Evolutionary conservation across 495 filamentous ascomycete genomes (phyloP), one percentile per base, ranked within the genome.

Genomic region (Talaromyces thailandensis): DNA sequence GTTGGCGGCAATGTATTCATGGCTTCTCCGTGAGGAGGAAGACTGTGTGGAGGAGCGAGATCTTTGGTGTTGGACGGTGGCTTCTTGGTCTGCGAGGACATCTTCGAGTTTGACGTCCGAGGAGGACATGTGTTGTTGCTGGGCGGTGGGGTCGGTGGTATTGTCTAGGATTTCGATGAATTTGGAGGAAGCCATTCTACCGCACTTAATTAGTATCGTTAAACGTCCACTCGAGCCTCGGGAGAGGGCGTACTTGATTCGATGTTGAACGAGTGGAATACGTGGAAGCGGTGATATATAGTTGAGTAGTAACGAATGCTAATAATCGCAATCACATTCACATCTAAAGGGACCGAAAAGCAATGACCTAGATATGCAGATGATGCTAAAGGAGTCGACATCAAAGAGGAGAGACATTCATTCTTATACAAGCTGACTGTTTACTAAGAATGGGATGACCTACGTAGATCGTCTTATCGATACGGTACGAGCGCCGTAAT

Each of bases 31-130:
- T 25, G 73, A 78, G n/a, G 70, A 74, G 26, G 73, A 78, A 9
- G 70, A 74, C 25, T 70, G 69, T 3, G 77, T 76, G 2, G 76
- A 78, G 16, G 77, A 79, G 53, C 73, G 72, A 3, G 74, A 71
- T 43, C 76, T n/a, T 32, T 29, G 53, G 14, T 56, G 55, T 7
- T 57, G 73, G 64, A 75, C 64, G 58, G 72, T 69, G 14, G 77
- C 76, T 66, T 80, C 76, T 55, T 80, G 76, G 61, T 76, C 71
- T 56, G 77, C 77, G 40, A 80, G 72, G 65, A 80, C 75, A 45
- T 80, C 77, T 58, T 80, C 77, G 9, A 80, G 75, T n/a, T 74
- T 76, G 56, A 80, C 77, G 57, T 80, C 77, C 9, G 71, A 74
- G 59, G 73, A 72, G 61, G 76, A 79, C 57, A 75, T 71, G 57